Conservation (phyloP, 108 stramenopile genomes). For the Nitzschia sp. region DNA sequence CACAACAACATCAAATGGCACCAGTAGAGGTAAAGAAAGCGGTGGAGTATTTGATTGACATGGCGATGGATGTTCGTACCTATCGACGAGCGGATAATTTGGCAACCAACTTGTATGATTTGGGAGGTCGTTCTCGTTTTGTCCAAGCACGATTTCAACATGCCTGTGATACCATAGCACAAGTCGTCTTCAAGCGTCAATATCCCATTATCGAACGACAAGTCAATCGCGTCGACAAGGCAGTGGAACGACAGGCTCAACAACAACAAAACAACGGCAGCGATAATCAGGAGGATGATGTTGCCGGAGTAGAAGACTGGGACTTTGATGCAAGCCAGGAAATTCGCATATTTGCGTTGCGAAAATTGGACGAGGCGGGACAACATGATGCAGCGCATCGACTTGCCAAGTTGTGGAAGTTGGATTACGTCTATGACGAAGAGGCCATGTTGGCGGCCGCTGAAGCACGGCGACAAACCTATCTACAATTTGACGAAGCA, state of each 20-base stretch:
- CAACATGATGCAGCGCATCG: conserved; percentile 48
- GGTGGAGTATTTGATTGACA: conserved; percentile 57
- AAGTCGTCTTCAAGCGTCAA: conserved; percentile 56
- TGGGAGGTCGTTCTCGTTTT: conserved; percentile 60
- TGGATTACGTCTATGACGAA: conserved; percentile 62
- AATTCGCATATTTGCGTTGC: conserved; percentile 63
- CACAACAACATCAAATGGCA: neutral
- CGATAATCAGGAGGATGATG: neutral
- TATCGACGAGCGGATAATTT: conserved; percentile 68
- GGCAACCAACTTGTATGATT: conserved; percentile 58
- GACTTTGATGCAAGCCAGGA: conserved; percentile 19
- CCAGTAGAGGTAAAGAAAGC: conserved; percentile 21
- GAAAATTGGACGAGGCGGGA: conserved; percentile 48
- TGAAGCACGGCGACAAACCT: conserved; percentile 45
- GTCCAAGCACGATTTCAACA: conserved; percentile 73
- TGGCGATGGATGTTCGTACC: conserved; percentile 54
- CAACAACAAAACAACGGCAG: conserved; percentile 2
- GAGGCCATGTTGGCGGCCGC: conserved; percentile 44
- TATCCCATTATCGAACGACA: conserved; percentile 69
- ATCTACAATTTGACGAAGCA: conserved; percentile 75
- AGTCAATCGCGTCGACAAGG: conserved; percentile 66
- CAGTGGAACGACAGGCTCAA: conserved; percentile 36
- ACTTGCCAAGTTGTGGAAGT: conserved; percentile 54
- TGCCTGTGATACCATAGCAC: conserved; percentile 72
- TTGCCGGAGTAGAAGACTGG: neutral